phyloP scores from a whole-genome alignment of 768 basidiomycete species.

The Xerocomellus intermedius region DNA sequence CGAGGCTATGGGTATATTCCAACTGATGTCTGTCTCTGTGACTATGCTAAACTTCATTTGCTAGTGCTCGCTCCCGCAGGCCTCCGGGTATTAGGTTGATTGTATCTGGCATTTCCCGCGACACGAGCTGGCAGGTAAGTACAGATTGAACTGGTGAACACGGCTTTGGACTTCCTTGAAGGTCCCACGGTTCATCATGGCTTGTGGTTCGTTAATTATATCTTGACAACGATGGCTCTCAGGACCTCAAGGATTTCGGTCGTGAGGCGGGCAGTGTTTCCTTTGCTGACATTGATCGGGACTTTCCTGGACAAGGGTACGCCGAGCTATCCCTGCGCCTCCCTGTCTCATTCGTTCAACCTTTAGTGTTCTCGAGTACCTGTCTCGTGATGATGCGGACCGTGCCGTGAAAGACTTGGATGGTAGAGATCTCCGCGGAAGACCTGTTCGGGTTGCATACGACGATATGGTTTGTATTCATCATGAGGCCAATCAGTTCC shows the following conservation, averaged over 20 bases:
- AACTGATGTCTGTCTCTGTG: constrained; percentile 2
- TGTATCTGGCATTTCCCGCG: constrained; percentile 86
- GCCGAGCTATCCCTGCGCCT: constrained; percentile 23
- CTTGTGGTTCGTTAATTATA: constrained; percentile 5
- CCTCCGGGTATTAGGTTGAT: constrained; percentile 81
- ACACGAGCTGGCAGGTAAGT: constrained; percentile 99
- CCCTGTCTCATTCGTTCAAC: constrained; percentile 4
- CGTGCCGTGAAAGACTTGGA: constrained; percentile 88
- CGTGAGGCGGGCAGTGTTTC: constrained; percentile 91
- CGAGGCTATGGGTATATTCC: constrained; percentile 53
- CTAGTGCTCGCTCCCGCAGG: constrained; percentile 64
- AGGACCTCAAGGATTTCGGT: constrained; percentile 99
- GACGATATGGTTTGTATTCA: constrained; percentile 55
- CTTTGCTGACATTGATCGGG: constrained; percentile 93
- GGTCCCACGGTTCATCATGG: constrained; percentile 23
- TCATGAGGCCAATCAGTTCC: not conserved
- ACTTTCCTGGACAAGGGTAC: constrained; percentile 83
- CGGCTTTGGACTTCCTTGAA: constrained; percentile 3
- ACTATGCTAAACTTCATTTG: constrained; percentile 21
- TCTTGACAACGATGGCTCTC: constrained; percentile 35
- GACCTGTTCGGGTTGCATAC: constrained; percentile 67
- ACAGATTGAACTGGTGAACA: constrained; percentile 5
- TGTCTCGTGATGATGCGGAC: constrained; percentile 86
- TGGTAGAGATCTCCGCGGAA: constrained; percentile 84
- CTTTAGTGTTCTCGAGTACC: constrained; percentile 84